Evolutionary conservation across 352 stramenopile species (phyloP), one percentile per base, ranked within the genome.

Genomic region (Pythium sp.): DNA sequence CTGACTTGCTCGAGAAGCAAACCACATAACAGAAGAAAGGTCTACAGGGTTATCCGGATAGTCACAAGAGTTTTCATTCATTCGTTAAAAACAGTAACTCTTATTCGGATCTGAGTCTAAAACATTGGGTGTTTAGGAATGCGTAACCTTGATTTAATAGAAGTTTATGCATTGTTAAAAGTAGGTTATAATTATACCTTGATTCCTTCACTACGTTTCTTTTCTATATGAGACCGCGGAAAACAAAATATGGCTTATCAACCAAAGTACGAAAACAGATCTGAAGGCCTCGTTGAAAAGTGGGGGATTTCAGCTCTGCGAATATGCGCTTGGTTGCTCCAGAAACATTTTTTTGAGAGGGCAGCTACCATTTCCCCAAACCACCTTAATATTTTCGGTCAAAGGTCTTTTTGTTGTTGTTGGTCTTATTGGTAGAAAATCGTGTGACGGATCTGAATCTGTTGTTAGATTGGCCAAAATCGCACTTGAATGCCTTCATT

Each of bases 401-500:
- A 54, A 28, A 53, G 24, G 24, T 53, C 46, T 53, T 54, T 54
- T 54, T 54, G n/a, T 54, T 28, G 47, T 54, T 54, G 32, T 36
- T 36, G 32, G 6, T 36, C 3, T 3, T 36, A 36, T 36, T 36
- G 32, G 32, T 36, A 36, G 5, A 54, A 28, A 54, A 54, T 54
- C 9, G 12, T 54, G 0, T 2, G 20, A 5, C 0, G 47, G 28
- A 28, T 54, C 47, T 5, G 47, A 54, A 54, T 54, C 2, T 54
- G 47, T 20, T 24, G 5, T 53, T 20, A 24, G 15, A 53, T 28
- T 54, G 3, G 20, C 18, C 18, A 28, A 28, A 54, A 14, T 54
- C 47, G 20, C 1, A 1, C 20, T 28, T 1, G 1, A 15, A 28
- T n/a, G 5, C 9, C 3, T 4, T 22, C 6, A 12, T 26, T 54